A percentile compares a stretch with the other conserved stretches of the same genome.
Evolutionary conservation across 2,329 filamentous ascomycete genomes (phyloP).

Genomic region (Parafenestella ontariensis): DNA sequence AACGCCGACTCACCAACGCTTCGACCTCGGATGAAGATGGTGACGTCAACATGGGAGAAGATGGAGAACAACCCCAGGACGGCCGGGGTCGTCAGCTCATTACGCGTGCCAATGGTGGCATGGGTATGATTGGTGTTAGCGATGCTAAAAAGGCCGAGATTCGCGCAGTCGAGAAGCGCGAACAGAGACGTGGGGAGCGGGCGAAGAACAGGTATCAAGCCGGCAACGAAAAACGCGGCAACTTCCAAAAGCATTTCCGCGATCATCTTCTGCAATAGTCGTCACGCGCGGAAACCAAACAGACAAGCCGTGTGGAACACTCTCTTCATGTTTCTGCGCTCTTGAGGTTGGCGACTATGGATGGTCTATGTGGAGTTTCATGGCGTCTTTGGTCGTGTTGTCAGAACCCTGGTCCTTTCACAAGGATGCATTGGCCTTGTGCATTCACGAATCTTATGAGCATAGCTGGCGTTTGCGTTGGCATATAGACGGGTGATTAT

Average conservation of each 20-base stretch:
- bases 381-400: background rate
- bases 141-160: conserved; percentile 77
- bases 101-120: conserved; percentile 73
- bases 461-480: background rate
- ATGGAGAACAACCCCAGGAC: conserved; percentile 20
- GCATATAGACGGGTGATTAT: background rate
- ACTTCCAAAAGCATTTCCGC: conserved; percentile 79
- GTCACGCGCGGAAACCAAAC: background rate
- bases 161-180: conserved; percentile 70
- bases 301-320: background rate
- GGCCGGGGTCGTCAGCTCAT: conserved; percentile 53
- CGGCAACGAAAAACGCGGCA: conserved; percentile 74
- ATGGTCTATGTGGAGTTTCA: too few relatives aligned
- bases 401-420: background rate
- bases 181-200: conserved; percentile 69
- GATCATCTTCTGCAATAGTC: conserved; percentile 62
- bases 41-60: conserved; percentile 39
- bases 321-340: background rate
- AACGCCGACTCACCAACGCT: conserved; percentile 67
- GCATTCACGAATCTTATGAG: background rate
- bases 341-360: too few relatives aligned
- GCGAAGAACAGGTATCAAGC: conserved; percentile 67
- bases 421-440: background rate
- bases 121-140: conserved; percentile 78
- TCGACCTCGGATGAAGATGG: conserved; percentile 48